Percentiles rank a stretch among this genome's conserved stretches.
phyloP scores from a whole-genome alignment of 179 eudicot species.

The Heliamphora pulchella region DNA sequence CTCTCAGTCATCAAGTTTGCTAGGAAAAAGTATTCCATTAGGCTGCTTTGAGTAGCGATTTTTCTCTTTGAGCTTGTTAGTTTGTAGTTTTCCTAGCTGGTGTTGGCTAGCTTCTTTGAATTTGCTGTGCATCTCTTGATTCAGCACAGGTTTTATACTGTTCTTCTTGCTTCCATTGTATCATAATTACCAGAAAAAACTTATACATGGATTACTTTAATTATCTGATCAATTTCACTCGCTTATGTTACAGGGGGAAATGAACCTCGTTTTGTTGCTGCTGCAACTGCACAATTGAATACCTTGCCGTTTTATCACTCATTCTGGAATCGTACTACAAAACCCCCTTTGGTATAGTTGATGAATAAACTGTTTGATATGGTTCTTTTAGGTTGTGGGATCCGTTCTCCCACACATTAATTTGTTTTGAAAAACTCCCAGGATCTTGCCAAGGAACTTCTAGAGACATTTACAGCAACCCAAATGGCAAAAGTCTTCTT shows the following conservation, averaged over 20 bases:
- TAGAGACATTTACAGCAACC: conserved; percentile 58
- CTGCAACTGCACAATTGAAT: conserved; percentile 73
- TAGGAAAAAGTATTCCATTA: too few relatives aligned
- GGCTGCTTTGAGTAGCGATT: too few relatives aligned
- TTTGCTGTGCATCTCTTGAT: too few relatives aligned
- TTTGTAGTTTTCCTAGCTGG: too few relatives aligned
- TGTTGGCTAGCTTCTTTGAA: too few relatives aligned
- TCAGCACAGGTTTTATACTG: too few relatives aligned
- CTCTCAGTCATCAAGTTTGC: too few relatives aligned
- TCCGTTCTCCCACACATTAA: neutral
- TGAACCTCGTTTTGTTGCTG: conserved; percentile 88
- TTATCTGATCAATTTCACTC: conserved; percentile 11
- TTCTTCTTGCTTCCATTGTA: too few relatives aligned
- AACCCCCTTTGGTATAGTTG: conserved; percentile 67
- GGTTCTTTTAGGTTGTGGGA: neutral
- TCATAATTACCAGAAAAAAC: too few relatives aligned
- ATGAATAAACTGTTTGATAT: neutral
- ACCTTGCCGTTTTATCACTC: conserved; percentile 93
- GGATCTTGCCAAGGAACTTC: conserved; percentile 89
- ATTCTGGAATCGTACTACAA: conserved; percentile 94
- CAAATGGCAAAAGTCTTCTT: conserved; percentile 85
- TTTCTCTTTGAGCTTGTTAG: too few relatives aligned
- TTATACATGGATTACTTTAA: neutral
- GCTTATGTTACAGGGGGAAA: conserved; percentile 58
- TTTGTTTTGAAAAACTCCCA: conserved; percentile 20